A percentile compares a stretch with the other conserved stretches of the same genome.
These are phyloP conservation scores for Avicennia marina DNA, from an alignment of 257 asterid species.

Conservation along the genomic window DNA sequence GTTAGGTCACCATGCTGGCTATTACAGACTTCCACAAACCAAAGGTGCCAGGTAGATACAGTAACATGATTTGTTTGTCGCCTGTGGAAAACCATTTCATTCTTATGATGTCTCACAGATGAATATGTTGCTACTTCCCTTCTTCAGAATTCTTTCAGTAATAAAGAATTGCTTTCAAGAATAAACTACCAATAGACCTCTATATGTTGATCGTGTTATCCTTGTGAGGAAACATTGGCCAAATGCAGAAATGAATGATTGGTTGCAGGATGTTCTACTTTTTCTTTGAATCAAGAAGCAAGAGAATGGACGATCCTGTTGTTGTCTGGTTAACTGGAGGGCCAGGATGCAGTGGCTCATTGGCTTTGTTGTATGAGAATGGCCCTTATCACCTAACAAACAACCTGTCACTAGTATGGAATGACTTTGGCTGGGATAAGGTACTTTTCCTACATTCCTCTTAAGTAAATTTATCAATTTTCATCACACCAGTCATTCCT, in stretches of 20 bases:
- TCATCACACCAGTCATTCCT: too few relatives aligned
- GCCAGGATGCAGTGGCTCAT: slow-evolving; percentile 75
- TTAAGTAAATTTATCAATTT: too few relatives aligned
- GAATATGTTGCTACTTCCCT: too few relatives aligned
- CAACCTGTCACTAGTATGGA: slow-evolving; percentile 56
- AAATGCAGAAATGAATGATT: background rate
- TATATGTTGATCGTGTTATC: too few relatives aligned
- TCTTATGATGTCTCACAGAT: too few relatives aligned
- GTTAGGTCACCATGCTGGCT: slow-evolving; percentile 75
- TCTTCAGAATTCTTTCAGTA: too few relatives aligned
- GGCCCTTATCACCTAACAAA: slow-evolving; percentile 63
- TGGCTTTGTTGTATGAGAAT: slow-evolving; percentile 77
- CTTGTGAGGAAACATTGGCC: background rate
- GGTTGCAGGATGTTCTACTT: slow-evolving; percentile 75
- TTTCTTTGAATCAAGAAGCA: slow-evolving; percentile 66
- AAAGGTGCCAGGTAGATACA: slow-evolving; percentile 47
- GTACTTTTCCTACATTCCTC: too few relatives aligned
- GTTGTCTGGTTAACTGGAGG: slow-evolving; percentile 85
- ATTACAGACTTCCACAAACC: slow-evolving; percentile 46
- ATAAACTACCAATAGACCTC: too few relatives aligned
- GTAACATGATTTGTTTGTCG: background rate
- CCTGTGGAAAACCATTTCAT: too few relatives aligned
- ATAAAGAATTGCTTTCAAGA: too few relatives aligned
- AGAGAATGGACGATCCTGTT: slow-evolving; percentile 46
- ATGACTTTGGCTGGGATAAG: slow-evolving; percentile 87